Evolutionary conservation across 2,329 filamentous ascomycete species (phyloP).

Genomic region (Botrytis porri): DNA sequence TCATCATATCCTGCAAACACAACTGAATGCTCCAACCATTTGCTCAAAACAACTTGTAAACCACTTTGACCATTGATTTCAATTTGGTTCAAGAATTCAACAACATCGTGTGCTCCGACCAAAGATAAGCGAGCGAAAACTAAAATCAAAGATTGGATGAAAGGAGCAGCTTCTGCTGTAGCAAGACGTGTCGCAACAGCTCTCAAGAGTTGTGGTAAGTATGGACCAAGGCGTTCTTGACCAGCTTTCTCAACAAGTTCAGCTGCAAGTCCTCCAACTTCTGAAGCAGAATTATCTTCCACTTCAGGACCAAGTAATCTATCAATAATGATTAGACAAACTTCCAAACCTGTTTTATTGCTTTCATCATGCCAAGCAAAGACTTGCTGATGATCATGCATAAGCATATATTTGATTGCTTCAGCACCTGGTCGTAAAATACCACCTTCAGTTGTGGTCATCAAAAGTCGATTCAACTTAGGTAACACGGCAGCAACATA

Average conservation of each 20-base stretch:
- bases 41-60: conserved; percentile 83
- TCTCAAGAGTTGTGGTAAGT: conserved; percentile 79
- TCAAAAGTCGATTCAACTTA: conserved; percentile 77
- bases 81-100: conserved; percentile 85
- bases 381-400: conserved; percentile 86
- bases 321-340: conserved; percentile 88
- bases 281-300: conserved; percentile 92
- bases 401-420: conserved; percentile 83
- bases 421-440: conserved; percentile 83
- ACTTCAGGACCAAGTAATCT: conserved; percentile 78
- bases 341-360: conserved; percentile 80
- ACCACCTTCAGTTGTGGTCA: conserved; percentile 82
- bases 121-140: conserved; percentile 91
- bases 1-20: conserved; percentile 98
- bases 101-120: conserved; percentile 80
- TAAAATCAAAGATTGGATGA: conserved; percentile 93
- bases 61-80: conserved; percentile 77
- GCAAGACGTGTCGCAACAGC: conserved; percentile 84
- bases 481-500: conserved; percentile 85
- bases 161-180: conserved; percentile 77
- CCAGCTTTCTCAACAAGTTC: conserved; percentile 96
- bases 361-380: conserved; percentile 80
- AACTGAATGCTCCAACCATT: conserved; percentile 96
- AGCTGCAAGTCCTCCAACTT: conserved; percentile 90
- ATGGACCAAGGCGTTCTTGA: conserved; percentile 84